Evolutionary conservation across 805 yeast genomes (phyloP).

Genomic region (Saccharomyces eubayanus): DNA sequence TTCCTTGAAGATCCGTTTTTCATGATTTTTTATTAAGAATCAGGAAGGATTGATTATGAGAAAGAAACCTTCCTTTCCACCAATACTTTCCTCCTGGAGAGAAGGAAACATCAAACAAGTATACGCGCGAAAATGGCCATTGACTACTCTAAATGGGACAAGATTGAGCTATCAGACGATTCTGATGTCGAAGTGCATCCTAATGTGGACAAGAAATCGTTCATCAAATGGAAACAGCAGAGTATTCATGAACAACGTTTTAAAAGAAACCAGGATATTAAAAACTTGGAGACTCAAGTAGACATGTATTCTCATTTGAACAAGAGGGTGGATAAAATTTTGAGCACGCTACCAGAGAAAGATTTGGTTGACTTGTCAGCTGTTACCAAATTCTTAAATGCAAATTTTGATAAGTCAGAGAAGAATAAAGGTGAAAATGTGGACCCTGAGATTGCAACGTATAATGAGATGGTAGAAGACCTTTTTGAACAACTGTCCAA

Average conservation of each 20-base stretch:
- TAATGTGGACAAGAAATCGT: slow-evolving; percentile 88
- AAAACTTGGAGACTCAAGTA: slow-evolving; percentile 63
- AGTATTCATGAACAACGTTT: slow-evolving; percentile 90
- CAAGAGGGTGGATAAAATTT: slow-evolving; percentile 58
- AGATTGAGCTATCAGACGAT: slow-evolving; percentile 90
- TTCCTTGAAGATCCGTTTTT: background rate
- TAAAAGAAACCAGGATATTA: slow-evolving; percentile 71
- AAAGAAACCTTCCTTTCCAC: background rate
- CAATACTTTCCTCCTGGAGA: background rate
- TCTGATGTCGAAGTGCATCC: slow-evolving; percentile 97
- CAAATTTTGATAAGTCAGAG: slow-evolving; percentile 49
- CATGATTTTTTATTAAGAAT: background rate
- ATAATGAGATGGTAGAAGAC: slow-evolving; percentile 89
- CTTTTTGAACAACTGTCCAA: slow-evolving; percentile 66
- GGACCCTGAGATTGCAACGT: slow-evolving; percentile 49
- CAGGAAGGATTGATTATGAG: background rate
- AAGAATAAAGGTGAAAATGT: slow-evolving; percentile 41
- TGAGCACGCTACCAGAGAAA: slow-evolving; percentile 35
- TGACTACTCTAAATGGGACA: slow-evolving; percentile 97
- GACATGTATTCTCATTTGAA: slow-evolving; percentile 75
- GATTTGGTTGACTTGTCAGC: slow-evolving; percentile 29
- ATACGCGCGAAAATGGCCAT: slow-evolving; percentile 49
- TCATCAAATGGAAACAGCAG: slow-evolving; percentile 93
- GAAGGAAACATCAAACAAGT: background rate
- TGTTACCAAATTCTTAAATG: slow-evolving; percentile 38